phyloP scores from a whole-genome alignment of 2,329 filamentous ascomycete genomes.

The Fusarium phyllophilum region DNA sequence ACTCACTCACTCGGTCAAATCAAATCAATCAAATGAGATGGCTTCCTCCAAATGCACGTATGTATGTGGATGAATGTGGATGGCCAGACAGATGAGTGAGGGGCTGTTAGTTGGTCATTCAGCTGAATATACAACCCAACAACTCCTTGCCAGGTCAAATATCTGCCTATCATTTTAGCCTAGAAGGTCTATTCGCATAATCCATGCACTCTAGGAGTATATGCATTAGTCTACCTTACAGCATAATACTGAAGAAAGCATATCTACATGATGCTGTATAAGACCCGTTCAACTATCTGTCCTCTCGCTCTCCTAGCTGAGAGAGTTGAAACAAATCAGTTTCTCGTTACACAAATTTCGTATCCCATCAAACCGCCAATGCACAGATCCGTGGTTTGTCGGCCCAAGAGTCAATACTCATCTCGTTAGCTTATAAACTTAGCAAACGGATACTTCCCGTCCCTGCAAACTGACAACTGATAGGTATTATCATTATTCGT shows the following conservation, averaged over 20 bases:
- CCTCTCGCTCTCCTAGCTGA: background rate
- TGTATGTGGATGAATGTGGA: background rate
- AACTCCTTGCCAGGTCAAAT: background rate
- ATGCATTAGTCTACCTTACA: background rate
- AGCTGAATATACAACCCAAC: background rate
- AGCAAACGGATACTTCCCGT: background rate
- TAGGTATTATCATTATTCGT: slow-evolving; percentile 7
- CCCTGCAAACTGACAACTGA: background rate
- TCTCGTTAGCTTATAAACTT: background rate
- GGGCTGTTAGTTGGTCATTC: background rate
- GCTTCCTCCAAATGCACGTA: background rate
- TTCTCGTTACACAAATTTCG: background rate
- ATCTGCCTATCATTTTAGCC: background rate
- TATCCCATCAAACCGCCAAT: background rate
- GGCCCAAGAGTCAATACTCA: background rate
- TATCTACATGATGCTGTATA: background rate
- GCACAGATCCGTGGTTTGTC: background rate
- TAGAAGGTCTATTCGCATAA: background rate
- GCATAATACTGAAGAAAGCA: background rate
- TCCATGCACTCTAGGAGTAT: background rate
- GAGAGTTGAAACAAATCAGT: background rate
- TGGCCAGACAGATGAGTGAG: slow-evolving; percentile 17
- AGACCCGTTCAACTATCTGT: background rate
- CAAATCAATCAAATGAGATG: background rate
- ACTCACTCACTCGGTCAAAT: background rate